Evolutionary conservation across 768 basidiomycete species (phyloP), one percentile per base, ranked within the genome.

Genomic region (Chalciporus chontae): DNA sequence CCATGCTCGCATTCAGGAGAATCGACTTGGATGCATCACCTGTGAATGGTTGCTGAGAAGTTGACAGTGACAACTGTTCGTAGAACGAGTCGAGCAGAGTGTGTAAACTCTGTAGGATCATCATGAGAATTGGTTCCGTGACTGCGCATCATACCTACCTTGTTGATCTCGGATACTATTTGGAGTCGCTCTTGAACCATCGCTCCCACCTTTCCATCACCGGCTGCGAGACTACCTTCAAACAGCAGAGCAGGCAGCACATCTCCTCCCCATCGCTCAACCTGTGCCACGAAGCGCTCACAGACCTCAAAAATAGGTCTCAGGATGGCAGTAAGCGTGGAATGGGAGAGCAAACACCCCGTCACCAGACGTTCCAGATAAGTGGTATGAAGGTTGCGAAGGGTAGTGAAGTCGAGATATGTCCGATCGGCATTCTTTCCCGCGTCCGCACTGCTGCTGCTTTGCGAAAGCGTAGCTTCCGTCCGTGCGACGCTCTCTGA

Each of bases 181-280:
- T 64, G 65, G 67, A 79, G 77, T 39, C 92, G 77, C 56, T 90
- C 86, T 58, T 76, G 76, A 0, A 93, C 88, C 77, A 88, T 73
- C 9, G 73, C 73, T 13, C 91, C 91, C 6, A 90, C 81, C 56
- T 76, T 74, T 18, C 74, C 73, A 5, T 71, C 78, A 6, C 79
- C 76, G 0, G 59, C 63, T 24, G 73, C 74, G 43, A 91, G 60
- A 61, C 86, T 90, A 13, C 89, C 90, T 63, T 93, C 92, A 54
- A 83, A 85, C 36, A 94, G 67, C 40, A 94, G 72, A 0, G 85
- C 89, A 11, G 93, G 93, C 3, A 94, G 71, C 8, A 94, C 81
- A 62, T 94, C 90, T 0, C 92, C 92, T 11, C 90, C 91, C 93
- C 93, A 96, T 45, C 92, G 73, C 67, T 94, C 93, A 0, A 94